A percentile compares a stretch with the other conserved stretches of the same genome.
phyloP scores from a whole-genome alignment of 2,329 filamentous ascomycete genomes.

The Trichoderma guizhouense region DNA sequence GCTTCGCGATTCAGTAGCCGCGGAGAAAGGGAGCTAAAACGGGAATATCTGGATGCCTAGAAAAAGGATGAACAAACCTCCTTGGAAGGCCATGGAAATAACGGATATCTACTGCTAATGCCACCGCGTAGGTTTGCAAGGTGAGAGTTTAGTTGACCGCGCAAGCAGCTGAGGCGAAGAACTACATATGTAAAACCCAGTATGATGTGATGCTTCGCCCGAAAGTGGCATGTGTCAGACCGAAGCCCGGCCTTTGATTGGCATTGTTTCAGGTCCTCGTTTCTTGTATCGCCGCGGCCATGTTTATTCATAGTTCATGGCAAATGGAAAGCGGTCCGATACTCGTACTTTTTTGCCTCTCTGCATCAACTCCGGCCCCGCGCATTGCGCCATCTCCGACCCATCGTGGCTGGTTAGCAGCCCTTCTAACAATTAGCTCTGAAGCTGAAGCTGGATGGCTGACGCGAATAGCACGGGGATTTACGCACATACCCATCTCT shows the following conservation, averaged over 20 bases:
- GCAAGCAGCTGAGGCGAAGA: background rate
- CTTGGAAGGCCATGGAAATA: background rate
- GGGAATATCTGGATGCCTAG: background rate
- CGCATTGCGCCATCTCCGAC: background rate
- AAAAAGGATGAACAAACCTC: background rate
- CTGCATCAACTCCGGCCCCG: background rate
- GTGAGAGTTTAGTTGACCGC: background rate
- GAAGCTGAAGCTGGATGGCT: background rate
- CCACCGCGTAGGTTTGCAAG: background rate
- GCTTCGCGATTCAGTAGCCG: background rate
- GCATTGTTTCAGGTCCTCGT: background rate
- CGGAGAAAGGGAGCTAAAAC: background rate
- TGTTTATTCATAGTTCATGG: background rate
- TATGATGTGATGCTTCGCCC: background rate
- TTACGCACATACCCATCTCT: background rate
- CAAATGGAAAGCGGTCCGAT: background rate
- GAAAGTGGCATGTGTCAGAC: background rate
- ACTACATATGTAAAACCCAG: background rate
- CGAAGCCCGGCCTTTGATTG: background rate
- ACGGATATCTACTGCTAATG: background rate
- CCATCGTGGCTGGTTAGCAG: background rate
- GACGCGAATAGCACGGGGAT: constrained; percentile 7
- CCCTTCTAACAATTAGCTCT: background rate
- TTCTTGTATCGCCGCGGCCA: background rate
- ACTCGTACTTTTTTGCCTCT: background rate